A percentile compares a stretch with the other conserved stretches of the same genome.
These are phyloP conservation scores for Pleurotus cornucopiae DNA, from an alignment of 768 basidiomycete genomes.

Conservation along the genomic window DNA sequence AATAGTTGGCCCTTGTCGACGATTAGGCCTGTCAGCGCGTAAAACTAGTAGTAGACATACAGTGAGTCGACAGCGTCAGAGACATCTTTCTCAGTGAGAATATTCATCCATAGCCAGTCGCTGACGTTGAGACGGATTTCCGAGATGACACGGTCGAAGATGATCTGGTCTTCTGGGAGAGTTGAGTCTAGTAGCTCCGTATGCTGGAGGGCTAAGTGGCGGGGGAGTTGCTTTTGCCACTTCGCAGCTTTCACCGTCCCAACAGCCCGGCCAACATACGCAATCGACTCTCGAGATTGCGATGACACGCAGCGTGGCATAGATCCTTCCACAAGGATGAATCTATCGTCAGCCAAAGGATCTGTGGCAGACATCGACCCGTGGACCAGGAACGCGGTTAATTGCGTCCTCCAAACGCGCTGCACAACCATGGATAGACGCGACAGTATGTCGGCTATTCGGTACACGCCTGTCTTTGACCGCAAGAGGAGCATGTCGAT, in stretches of 20 bases:
- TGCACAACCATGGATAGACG: slow-evolving; percentile 74
- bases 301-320: slow-evolving; percentile 73
- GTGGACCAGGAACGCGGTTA: slow-evolving; percentile 75
- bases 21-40: neutral
- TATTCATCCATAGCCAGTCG: slow-evolving; percentile 93
- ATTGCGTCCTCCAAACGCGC: slow-evolving; percentile 77
- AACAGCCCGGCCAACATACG: slow-evolving; percentile 84
- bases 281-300: slow-evolving; percentile 75
- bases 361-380: slow-evolving; percentile 71
- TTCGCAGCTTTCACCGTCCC: slow-evolving; percentile 77
- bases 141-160: slow-evolving; percentile 69
- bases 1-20: slow-evolving; percentile 70
- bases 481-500: slow-evolving; percentile 75
- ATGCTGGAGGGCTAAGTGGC: slow-evolving; percentile 60
- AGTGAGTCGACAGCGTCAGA: slow-evolving; percentile 81
- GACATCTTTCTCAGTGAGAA: slow-evolving; percentile 79
- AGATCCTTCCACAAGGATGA: slow-evolving; percentile 56
- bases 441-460: slow-evolving; percentile 66
- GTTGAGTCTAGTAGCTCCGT: slow-evolving; percentile 61
- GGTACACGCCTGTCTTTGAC: slow-evolving; percentile 75
- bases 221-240: slow-evolving; percentile 76
- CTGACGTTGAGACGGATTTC: slow-evolving; percentile 78
- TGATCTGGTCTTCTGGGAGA: slow-evolving; percentile 71
- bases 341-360: slow-evolving; percentile 61
- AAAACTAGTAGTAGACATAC: slow-evolving; percentile 39